A percentile compares a stretch with the other conserved stretches of the same genome.
These are phyloP conservation scores for Naganishia vishniacii DNA, from an alignment of 768 basidiomycete species.

Conservation along the genomic window DNA sequence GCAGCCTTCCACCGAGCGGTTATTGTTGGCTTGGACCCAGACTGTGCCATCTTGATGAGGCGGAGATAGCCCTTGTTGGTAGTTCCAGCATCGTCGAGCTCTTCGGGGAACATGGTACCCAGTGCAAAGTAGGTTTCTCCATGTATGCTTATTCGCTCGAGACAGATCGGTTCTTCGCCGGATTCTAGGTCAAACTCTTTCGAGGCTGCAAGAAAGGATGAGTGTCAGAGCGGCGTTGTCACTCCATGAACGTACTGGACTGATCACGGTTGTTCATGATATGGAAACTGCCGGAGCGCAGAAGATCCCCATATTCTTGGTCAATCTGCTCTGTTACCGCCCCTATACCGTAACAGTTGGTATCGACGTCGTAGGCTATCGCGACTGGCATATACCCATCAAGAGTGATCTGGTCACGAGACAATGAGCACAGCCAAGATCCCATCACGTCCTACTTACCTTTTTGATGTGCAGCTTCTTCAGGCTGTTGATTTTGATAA, in stretches of 20 bases:
- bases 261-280: slow-evolving; percentile 32
- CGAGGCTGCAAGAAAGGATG: slow-evolving; percentile 25
- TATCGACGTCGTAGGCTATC: slow-evolving; percentile 8
- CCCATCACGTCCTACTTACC: slow-evolving; percentile 4
- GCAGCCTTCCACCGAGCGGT: slow-evolving; percentile 23
- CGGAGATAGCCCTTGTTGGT: slow-evolving; percentile 25
- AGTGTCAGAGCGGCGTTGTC: neutral
- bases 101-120: slow-evolving; percentile 38
- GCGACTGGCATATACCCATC: slow-evolving; percentile 25
- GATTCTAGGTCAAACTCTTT: slow-evolving; percentile 31
- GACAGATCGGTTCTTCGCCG: slow-evolving; percentile 36
- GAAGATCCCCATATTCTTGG: slow-evolving; percentile 36
- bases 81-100: slow-evolving; percentile 32
- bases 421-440: neutral
- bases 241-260: slow-evolving; percentile 22
- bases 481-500: slow-evolving; percentile 36
- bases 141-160: slow-evolving; percentile 31
- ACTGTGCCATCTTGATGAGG: slow-evolving; percentile 14
- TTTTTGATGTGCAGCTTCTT: slow-evolving; percentile 46
- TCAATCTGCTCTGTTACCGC: slow-evolving; percentile 30
- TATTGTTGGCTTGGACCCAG: slow-evolving; percentile 5
- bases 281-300: slow-evolving; percentile 34
- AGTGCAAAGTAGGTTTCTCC: slow-evolving; percentile 37
- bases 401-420: slow-evolving; percentile 29
- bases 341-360: neutral